Evolutionary conservation across 768 basidiomycete species (phyloP).

Genomic region (Hericium coralloides): DNA sequence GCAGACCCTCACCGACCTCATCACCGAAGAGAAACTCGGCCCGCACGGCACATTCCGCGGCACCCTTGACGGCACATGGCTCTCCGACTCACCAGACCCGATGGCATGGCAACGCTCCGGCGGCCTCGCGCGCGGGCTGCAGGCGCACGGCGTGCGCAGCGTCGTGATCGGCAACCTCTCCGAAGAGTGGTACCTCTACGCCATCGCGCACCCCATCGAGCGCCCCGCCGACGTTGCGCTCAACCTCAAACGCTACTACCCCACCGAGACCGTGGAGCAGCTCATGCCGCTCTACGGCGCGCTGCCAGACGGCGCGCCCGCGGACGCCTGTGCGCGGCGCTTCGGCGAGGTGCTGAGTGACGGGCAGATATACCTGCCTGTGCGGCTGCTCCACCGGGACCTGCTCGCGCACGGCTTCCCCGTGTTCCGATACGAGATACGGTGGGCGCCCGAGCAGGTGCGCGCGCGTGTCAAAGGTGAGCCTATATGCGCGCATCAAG

Average conservation of each 20-base stretch:
- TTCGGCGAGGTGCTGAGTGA: conserved; percentile 55
- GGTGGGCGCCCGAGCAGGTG: conserved; percentile 57
- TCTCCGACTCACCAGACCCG: conserved; percentile 40
- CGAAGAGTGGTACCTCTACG: conserved; percentile 75
- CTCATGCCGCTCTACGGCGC: conserved; percentile 37
- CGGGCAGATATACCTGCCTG: conserved; percentile 61
- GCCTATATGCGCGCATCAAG: conserved; percentile 5
- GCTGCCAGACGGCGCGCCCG: conserved; percentile 30
- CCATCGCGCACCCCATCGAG: conserved; percentile 54
- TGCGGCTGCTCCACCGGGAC: conserved; percentile 54
- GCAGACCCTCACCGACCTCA: conserved; percentile 42
- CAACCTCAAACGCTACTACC: conserved; percentile 57
- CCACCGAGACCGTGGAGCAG: conserved; percentile 32
- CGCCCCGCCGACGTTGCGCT: conserved; percentile 40
- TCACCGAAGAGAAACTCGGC: conserved; percentile 50
- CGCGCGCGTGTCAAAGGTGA: conserved; percentile 38
- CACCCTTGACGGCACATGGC: conserved; percentile 51
- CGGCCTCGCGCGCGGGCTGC: conserved; percentile 43
- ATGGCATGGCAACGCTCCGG: conserved; percentile 66
- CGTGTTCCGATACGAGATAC: conserved; percentile 57
- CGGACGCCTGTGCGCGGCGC: conserved; percentile 33
- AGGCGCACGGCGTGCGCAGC: conserved; percentile 48
- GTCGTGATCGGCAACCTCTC: conserved; percentile 60
- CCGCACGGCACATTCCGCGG: conserved; percentile 60
- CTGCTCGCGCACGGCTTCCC: conserved; percentile 48